These are phyloP conservation scores for Lycium ferocissimum DNA, from an alignment of 257 asterid species.

Conservation along the genomic window DNA sequence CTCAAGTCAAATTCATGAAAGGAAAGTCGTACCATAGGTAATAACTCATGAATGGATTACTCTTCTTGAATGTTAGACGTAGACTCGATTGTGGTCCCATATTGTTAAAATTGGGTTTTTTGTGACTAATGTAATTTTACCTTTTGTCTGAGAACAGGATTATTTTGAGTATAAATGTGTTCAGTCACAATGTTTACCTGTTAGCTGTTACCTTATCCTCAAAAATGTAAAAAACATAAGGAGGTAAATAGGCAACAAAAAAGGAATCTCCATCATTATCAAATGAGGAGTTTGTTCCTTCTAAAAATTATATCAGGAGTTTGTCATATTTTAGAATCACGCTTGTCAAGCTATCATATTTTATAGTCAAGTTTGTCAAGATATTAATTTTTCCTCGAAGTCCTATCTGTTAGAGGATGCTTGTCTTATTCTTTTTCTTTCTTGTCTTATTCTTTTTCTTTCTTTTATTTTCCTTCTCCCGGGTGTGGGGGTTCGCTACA, in stretches of 20 bases:
- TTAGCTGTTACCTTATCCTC: background rate
- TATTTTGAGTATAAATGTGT: slow-evolving; percentile 10
- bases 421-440: slow-evolving; percentile 23
- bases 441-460: slow-evolving; percentile 25
- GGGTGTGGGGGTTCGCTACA: slow-evolving; percentile 43
- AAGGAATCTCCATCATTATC: background rate
- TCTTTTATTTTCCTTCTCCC: slow-evolving; percentile 28
- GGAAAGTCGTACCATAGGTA: slow-evolving; percentile 95
- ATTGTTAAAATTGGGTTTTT: slow-evolving; percentile 15
- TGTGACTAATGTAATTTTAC: slow-evolving; percentile 6
- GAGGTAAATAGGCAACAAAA: slow-evolving; percentile 18
- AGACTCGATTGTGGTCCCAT: slow-evolving; percentile 14
- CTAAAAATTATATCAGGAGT: background rate
- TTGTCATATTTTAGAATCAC: background rate
- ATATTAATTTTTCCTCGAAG: background rate
- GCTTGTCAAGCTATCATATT: background rate
- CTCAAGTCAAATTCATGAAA: slow-evolving; percentile 91
- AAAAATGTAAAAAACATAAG: background rate
- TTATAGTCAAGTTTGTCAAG: background rate
- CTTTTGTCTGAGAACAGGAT: slow-evolving; percentile 9
- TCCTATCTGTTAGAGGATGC: background rate
- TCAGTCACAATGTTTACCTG: background rate
- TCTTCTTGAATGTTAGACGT: background rate
- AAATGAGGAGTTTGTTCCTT: background rate
- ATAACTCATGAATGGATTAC: slow-evolving; percentile 27